Conservation (phyloP, 257 asterid genomes). For the Gardenia jasminoides region DNA sequence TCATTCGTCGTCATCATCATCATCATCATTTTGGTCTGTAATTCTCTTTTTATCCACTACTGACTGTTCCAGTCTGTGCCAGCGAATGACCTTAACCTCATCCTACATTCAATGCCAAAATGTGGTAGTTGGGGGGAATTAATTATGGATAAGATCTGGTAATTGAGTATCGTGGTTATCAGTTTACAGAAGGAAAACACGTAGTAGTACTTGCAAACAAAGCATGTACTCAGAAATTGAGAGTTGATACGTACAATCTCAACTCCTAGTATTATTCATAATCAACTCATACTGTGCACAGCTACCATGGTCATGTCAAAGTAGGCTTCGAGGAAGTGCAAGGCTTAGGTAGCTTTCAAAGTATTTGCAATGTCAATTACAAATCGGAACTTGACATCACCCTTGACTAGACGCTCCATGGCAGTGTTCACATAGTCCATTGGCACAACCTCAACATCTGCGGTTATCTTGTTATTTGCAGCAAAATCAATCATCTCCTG, state of each 20-base stretch:
- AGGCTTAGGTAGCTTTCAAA: not conserved
- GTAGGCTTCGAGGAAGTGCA: not conserved
- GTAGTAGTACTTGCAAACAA: not conserved
- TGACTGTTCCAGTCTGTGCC: not conserved
- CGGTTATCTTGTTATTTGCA: constrained; percentile 9
- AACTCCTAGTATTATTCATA: not conserved
- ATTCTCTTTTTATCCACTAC: not conserved
- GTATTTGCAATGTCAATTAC: constrained; percentile 16
- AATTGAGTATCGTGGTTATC: not conserved
- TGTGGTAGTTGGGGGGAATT: not conserved
- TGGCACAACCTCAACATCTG: constrained; percentile 11
- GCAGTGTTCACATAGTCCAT: constrained; percentile 16
- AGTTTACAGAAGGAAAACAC: not conserved
- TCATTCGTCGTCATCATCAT: not conserved
- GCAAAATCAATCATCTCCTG: constrained; percentile 24
- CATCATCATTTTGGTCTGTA: not conserved
- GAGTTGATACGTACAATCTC: not conserved
- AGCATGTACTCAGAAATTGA: not conserved
- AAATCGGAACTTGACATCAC: constrained; percentile 10
- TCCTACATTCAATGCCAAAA: not conserved
- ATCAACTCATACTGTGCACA: not conserved
- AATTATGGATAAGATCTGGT: not conserved
- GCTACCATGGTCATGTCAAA: not conserved
- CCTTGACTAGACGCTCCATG: constrained; percentile 10
- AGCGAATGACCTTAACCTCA: not conserved